Conservation (phyloP, 2,329 filamentous ascomycete species). For the Sclerotinia trifoliorum region DNA sequence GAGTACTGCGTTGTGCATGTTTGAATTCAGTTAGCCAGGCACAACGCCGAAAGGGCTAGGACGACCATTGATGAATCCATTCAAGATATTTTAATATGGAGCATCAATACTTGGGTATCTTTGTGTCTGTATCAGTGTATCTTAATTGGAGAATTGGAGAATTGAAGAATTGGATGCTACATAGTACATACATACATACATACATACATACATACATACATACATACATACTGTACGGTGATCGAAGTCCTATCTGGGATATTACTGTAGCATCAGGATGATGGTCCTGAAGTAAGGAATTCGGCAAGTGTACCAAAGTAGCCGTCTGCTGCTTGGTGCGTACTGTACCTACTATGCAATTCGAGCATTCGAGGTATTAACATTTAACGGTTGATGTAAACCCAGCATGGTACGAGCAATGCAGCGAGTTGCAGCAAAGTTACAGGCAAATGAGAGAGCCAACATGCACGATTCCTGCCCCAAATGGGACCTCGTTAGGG, state of each 20-base stretch:
- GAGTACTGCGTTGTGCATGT: not conserved
- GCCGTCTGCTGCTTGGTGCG: not conserved
- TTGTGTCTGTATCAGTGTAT: not conserved
- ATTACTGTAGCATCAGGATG: not conserved
- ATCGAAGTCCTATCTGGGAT: not conserved
- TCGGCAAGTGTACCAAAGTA: not conserved
- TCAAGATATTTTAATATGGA: constrained; percentile 3
- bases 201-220: too few species aligned
- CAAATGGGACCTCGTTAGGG: not conserved
- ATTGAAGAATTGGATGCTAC: not conserved
- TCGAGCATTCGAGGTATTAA: not conserved
- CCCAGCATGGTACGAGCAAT: constrained; percentile 14
- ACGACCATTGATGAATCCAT: constrained; percentile 1
- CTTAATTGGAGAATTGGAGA: constrained; percentile 7
- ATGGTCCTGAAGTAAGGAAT: not conserved
- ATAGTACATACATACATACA: too few species aligned
- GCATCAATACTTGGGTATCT: not conserved
- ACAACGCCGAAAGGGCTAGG: not conserved
- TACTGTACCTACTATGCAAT: not conserved
- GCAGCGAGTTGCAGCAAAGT: not conserved
- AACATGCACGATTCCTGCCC: constrained; percentile 6
- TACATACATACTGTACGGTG: not conserved
- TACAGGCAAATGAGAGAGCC: not conserved
- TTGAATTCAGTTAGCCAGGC: constrained; percentile 6
- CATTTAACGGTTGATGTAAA: not conserved